Base-by-base conservation (phyloP, 805 yeast genomes). In the Wickerhamiella galacta region DNA sequence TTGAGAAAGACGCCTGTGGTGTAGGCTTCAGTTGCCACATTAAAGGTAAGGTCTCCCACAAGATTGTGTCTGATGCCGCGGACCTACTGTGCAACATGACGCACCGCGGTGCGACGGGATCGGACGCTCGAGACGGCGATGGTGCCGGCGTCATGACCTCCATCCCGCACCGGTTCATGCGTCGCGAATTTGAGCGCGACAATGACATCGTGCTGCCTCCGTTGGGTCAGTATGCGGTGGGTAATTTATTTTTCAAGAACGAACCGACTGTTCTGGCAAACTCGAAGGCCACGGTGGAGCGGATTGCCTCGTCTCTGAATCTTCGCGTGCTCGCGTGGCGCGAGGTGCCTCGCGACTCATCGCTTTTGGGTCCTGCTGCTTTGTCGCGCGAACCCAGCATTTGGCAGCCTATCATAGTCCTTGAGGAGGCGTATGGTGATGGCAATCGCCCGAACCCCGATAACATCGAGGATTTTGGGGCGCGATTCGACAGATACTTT, bases 81-180 rank as follows among this genome's bases (percentile, higher is more conserved):
- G 72, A 70, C 52, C 62, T 87, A 48, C 71, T 87, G 35, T 85
- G 96, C 63, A 87, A 90, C 61, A 90, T 87, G 98, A 80, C 95
- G 40, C 98, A 87, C 58, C 73, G 98, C 61, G 98, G 98, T 53
- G 96, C 96, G 25, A 95, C 85, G 39, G 93, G 94, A 38, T 66
- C 82, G 1, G 94, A 85, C 51, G 93, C 95, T 16, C 72, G 83
- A 48, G 95, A 87, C 54, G 98, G 98, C 58, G 98, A 87, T 54
- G 98, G 98, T 58, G 98, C 98, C 18, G 98, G 98, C 56, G 82
- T 87, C 40, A 72, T 87, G 70, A 71, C 90, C 32, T 77, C 93
- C 20, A 72, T 87, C 41, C 95, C 95, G 22, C 95, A 85, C 60
- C 73, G 70, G 43, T 81, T 90, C 55, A 72, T 87, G 66, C 57